A percentile compares a stretch with the other conserved stretches of the same genome.
Evolutionary conservation across 2,329 filamentous ascomycete species (phyloP).

Genomic region (Gremmenia infestans): DNA sequence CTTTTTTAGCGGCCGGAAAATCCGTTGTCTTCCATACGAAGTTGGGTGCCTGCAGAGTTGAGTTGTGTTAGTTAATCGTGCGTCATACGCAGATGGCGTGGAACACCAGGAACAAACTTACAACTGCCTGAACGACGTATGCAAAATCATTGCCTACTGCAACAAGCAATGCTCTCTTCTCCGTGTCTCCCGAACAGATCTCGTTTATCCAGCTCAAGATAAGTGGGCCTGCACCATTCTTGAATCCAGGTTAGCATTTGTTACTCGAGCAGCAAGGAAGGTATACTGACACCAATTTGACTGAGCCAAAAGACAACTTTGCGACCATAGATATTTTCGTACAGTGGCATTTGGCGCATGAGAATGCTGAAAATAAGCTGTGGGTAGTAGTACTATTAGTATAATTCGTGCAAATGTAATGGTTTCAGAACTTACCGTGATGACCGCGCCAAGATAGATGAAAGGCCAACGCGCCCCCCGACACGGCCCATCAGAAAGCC

Average conservation of each 20-base stretch:
- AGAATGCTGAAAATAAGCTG: conserved; percentile 32
- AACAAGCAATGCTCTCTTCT: conserved; percentile 62
- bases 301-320: conserved; percentile 37
- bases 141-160: conserved; percentile 65
- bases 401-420: background rate
- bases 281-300: conserved; percentile 31
- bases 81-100: background rate
- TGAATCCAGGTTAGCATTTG: background rate
- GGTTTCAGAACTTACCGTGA: conserved; percentile 26
- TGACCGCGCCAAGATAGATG: conserved; percentile 34
- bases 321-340: conserved; percentile 33
- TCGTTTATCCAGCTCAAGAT: conserved; percentile 48
- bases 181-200: conserved; percentile 51
- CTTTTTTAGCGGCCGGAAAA: conserved; percentile 35
- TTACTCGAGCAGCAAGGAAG: background rate
- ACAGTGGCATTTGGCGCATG: conserved; percentile 34
- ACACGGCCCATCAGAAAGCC: conserved; percentile 34
- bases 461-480: conserved; percentile 36
- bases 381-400: background rate
- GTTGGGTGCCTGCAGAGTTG: conserved; percentile 30
- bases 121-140: conserved; percentile 58
- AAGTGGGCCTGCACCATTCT: conserved; percentile 34
- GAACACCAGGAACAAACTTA: conserved; percentile 11
- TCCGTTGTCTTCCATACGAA: conserved; percentile 39
- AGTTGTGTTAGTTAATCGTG: background rate